Evolutionary conservation across 2,329 filamentous ascomycete species (phyloP).

Genomic region (Teratosphaeria nubilosa): DNA sequence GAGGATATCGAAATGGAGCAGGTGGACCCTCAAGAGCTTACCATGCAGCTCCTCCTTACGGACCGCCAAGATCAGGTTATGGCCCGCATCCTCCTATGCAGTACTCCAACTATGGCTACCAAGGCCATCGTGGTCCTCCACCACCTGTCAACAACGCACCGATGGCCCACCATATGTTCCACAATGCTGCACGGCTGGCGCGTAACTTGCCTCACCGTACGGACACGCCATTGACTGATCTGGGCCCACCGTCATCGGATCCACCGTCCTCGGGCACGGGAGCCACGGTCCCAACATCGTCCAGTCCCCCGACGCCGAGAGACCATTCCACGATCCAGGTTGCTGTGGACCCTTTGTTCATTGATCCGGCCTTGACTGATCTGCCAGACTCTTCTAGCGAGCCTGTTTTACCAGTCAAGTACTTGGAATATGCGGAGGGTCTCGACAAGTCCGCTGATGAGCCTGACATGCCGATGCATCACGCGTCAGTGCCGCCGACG

Average conservation of each 20-base stretch:
- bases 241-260: constrained; percentile 34
- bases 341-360: constrained; percentile 24
- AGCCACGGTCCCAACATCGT: constrained; percentile 25
- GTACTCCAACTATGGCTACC: constrained; percentile 8
- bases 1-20: background rate
- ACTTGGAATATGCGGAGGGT: constrained; percentile 26
- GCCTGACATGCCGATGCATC: constrained; percentile 20
- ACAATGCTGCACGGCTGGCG: constrained; percentile 25
- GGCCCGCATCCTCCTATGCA: constrained; percentile 11
- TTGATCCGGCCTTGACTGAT: constrained; percentile 24
- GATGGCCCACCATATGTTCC: constrained; percentile 24
- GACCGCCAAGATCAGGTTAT: constrained; percentile 13
- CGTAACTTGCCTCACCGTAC: constrained; percentile 22
- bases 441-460: constrained; percentile 25
- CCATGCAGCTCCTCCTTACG: constrained; percentile 11
- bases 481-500: constrained; percentile 25
- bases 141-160: constrained; percentile 15
- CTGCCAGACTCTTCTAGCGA: constrained; percentile 27
- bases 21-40: background rate
- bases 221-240: constrained; percentile 28
- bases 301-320: constrained; percentile 32
- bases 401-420: constrained; percentile 24
- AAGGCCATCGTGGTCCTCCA: constrained; percentile 13
- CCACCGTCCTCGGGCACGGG: constrained; percentile 27
- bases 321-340: constrained; percentile 28